phyloP scores from a whole-genome alignment of 305 asterid species.

The Rubia tinctorum region DNA sequence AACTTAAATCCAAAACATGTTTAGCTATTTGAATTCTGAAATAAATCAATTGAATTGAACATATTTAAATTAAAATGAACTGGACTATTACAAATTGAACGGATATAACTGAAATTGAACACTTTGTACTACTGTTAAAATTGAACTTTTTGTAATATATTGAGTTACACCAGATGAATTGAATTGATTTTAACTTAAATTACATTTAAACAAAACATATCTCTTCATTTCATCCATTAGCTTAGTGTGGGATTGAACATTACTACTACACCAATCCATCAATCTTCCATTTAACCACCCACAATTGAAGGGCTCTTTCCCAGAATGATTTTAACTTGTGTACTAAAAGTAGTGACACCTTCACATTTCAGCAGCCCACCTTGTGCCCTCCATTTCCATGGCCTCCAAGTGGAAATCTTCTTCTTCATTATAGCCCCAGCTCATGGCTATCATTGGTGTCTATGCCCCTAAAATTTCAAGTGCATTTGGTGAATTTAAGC shows the following conservation, averaged over 20 bases:
- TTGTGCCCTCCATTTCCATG: constrained; percentile 17
- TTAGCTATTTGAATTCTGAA: too few species aligned
- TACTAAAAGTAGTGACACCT: constrained; percentile 59
- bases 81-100: too few species aligned
- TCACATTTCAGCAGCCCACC: constrained; percentile 32
- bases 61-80: too few species aligned
- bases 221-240: too few species aligned
- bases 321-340: constrained; percentile 76
- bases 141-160: neutral
- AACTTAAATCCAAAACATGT: too few species aligned
- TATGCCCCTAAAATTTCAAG: neutral
- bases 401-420: constrained; percentile 28
- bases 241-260: too few species aligned
- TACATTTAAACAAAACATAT: too few species aligned
- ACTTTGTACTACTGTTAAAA: too few species aligned
- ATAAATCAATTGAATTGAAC: too few species aligned
- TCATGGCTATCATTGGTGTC: constrained; percentile 12
- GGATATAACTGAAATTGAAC: too few species aligned
- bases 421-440: constrained; percentile 17
- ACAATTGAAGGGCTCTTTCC: constrained; percentile 27
- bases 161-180: neutral
- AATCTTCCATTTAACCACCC: constrained; percentile 23
- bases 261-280: constrained; percentile 18
- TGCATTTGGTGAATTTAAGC: constrained; percentile 12
- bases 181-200: too few species aligned